Percentiles rank a stretch among this genome's conserved stretches.
phyloP scores from a whole-genome alignment of 345 rosid species.

The Cardamine occulta region DNA sequence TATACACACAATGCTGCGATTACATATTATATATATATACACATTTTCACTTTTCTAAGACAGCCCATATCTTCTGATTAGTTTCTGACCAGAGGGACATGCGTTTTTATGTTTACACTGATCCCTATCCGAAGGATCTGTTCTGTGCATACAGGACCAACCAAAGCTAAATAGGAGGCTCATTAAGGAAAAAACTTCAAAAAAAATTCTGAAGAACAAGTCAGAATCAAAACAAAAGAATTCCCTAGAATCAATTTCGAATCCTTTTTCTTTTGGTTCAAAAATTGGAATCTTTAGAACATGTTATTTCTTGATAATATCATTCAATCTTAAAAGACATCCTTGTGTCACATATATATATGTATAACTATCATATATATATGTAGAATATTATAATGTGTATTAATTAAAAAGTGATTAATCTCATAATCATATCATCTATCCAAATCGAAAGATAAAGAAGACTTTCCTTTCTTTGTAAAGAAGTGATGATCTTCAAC shows the following conservation, averaged over 20 bases:
- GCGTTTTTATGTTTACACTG: constrained; percentile 36
- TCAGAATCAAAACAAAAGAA: background rate
- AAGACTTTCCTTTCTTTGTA: constrained; percentile 63
- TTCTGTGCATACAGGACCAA: constrained; percentile 26
- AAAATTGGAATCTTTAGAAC: background rate
- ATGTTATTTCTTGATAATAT: constrained; percentile 33
- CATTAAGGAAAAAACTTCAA: constrained; percentile 12
- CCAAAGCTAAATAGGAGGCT: constrained; percentile 29
- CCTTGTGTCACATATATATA: constrained; percentile 28
- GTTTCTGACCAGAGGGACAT: constrained; percentile 39
- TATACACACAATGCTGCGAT: constrained; percentile 15
- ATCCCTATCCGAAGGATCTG: constrained; percentile 34
- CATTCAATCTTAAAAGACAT: constrained; percentile 29
- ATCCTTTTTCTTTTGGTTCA: background rate
- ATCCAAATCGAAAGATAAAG: constrained; percentile 69
- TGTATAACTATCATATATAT: constrained; percentile 32
- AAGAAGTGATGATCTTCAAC: constrained; percentile 39
- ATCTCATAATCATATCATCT: constrained; percentile 21
- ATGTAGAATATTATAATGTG: background rate
- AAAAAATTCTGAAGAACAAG: background rate
- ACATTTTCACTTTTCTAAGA: constrained; percentile 37
- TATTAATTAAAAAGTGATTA: constrained; percentile 5
- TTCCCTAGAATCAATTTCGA: constrained; percentile 7
- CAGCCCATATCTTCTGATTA: constrained; percentile 35
- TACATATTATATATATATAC: background rate